Evolutionary conservation across 1,139 yeast genomes (phyloP).

Genomic region (Ogataea hybrid): DNA sequence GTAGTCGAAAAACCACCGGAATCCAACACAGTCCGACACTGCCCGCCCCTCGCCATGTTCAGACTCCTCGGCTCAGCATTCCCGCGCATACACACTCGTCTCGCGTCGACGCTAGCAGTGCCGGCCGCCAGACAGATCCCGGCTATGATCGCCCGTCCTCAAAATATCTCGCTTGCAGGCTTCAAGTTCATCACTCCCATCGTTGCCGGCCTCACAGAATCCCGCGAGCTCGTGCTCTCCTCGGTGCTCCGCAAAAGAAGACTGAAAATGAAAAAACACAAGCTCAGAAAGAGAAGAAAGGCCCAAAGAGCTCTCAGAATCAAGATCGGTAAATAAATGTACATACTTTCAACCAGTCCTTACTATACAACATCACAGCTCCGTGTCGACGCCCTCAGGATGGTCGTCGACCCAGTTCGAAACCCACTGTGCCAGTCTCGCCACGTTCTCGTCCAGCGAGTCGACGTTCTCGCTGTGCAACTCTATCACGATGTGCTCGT

Average conservation of each 20-base stretch:
- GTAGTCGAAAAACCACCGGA: not conserved
- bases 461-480: conserved; percentile 69
- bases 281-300: conserved; percentile 64
- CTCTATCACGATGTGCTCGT: conserved; percentile 77
- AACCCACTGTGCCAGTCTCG: conserved; percentile 71
- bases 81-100: conserved; percentile 6
- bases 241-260: conserved; percentile 60
- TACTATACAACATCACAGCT: conserved; percentile 6
- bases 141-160: not conserved
- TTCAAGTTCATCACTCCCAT: conserved; percentile 6
- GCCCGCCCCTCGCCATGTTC: conserved; percentile 1
- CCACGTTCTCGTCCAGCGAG: conserved; percentile 77
- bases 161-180: conserved; percentile 2
- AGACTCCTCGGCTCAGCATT: conserved; percentile 6
- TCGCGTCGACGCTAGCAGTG: conserved; percentile 4
- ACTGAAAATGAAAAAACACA: conserved; percentile 63
- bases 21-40: not conserved
- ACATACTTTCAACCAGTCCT: conserved; percentile 4
- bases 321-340: conserved; percentile 47
- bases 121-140: conserved; percentile 1
- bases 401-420: conserved; percentile 62
- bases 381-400: conserved; percentile 41
- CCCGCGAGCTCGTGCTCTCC: conserved; percentile 39
- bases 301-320: conserved; percentile 57
- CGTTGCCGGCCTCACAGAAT: conserved; percentile 4